phyloP scores from a whole-genome alignment of 179 eudicot species.

The Sideroxylon spinosum region DNA sequence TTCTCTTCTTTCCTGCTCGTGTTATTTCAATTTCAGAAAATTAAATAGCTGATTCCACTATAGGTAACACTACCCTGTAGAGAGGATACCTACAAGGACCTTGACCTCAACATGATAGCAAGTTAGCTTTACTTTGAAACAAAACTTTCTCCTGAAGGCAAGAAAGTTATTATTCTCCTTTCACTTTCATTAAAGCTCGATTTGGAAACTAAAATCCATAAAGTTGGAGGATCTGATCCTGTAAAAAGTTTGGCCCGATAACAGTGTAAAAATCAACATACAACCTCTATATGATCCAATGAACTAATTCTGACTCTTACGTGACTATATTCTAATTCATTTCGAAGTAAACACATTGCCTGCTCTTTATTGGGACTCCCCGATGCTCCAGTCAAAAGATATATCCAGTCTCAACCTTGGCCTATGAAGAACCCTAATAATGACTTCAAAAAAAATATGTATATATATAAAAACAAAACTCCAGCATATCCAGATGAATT shows the following conservation, averaged over 20 bases:
- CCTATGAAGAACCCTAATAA: neutral
- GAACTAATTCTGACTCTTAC: neutral
- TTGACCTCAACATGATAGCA: neutral
- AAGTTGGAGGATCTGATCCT: no score
- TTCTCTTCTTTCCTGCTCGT: neutral
- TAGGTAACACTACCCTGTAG: neutral
- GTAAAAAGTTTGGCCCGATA: no score
- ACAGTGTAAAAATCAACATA: no score
- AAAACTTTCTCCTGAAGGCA: neutral
- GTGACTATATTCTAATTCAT: neutral
- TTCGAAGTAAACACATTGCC: neutral
- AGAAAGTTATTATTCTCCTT: neutral
- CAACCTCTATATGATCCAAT: neutral
- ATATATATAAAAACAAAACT: neutral
- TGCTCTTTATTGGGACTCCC: neutral
- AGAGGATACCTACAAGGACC: no score
- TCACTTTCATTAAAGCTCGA: no score
- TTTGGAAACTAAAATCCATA: no score
- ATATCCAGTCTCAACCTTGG: slow-evolving; percentile 1
- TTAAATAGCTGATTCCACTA: neutral
- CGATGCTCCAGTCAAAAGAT: neutral
- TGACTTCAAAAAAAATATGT: no score
- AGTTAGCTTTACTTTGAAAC: neutral
- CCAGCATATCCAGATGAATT: neutral
- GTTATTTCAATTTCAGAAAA: neutral